Evolutionary conservation across 176 grass and related monocot species (phyloP).

Genomic region (Oryza brachyantha): DNA sequence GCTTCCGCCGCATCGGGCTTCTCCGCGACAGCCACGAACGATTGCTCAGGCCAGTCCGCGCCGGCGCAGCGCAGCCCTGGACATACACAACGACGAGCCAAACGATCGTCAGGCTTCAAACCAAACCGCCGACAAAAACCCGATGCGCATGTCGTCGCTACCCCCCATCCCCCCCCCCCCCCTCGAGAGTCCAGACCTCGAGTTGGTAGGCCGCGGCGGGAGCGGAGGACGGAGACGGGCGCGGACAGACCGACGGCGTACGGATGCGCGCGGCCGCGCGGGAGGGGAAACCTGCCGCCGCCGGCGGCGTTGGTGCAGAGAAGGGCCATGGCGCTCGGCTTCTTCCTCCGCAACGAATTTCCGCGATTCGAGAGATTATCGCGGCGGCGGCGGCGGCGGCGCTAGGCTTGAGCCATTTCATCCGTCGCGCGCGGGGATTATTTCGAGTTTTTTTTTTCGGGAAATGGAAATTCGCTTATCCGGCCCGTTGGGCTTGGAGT

Average conservation of each 20-base stretch:
- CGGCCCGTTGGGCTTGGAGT: too few species aligned
- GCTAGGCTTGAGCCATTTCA: background rate
- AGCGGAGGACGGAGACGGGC: background rate
- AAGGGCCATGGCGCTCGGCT: background rate
- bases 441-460: too few species aligned
- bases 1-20: background rate
- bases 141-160: background rate
- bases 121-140: background rate
- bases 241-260: background rate
- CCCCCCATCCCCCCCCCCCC: too few species aligned
- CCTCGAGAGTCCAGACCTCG: background rate
- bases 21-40: background rate
- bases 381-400: background rate
- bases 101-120: background rate
- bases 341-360: background rate
- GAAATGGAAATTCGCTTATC: background rate
- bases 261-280: background rate
- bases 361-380: background rate
- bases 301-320: background rate
- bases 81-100: background rate
- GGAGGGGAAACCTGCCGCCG: background rate
- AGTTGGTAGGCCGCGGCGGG: background rate
- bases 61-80: slow-evolving; percentile 13
- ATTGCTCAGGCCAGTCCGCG: background rate
- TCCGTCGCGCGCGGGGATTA: too few species aligned